Evolutionary conservation across 371 early-diverging fungal genomes (phyloP), one percentile per base, ranked within the genome.

Genomic region (Actinomortierella ambigua): DNA sequence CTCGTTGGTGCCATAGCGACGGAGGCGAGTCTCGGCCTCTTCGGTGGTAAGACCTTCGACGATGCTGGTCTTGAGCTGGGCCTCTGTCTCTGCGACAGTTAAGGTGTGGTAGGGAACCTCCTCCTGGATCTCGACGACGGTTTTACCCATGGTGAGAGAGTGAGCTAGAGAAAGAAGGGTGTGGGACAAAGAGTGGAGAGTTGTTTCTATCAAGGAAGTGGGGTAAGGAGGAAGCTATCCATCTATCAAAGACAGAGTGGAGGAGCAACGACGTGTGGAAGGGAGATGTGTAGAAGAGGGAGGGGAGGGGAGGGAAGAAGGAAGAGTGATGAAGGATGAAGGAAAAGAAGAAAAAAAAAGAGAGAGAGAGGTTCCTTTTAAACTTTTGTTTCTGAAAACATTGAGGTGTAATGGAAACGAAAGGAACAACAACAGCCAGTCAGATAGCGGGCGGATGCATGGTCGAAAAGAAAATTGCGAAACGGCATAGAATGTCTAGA

Each of bases 1-100:
- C 64, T 86, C 82, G 78, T 95, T 95, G 18, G 67, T 61, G 0
- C 96, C 96, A 71, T 91, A 87, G 39, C 78, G 0, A 60, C 65
- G 50, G 20, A 78, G 80, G 11, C 90, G 79, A 2, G 65, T 65
- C 17, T 69, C 65, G 18, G 88, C 83, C 51, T 82, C 80, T n/a
- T 78, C 75, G 2, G 79, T 50, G 2, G 82, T 50, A 27, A 95
- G 82, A 18, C 96, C 96, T 5, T 71, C 82, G 53, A 60, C 7
- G 27, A 14, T 61, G 53, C 34, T 55, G 26, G 47, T 18, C 53
- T 60, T 46, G 43, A 60, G 47, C 47, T 53, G 53, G 1, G 24
- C 53, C 22, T 60, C 60, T 1, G 53, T 60, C 39, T 60, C 53
- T 20, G 44, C 48, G 40, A 60, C 48, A 9, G 60, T 60, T 9